A percentile compares a stretch with the other conserved stretches of the same genome.
Evolutionary conservation across 2,329 filamentous ascomycete species (phyloP).

Genomic region (Simplicillium aogashimaense): DNA sequence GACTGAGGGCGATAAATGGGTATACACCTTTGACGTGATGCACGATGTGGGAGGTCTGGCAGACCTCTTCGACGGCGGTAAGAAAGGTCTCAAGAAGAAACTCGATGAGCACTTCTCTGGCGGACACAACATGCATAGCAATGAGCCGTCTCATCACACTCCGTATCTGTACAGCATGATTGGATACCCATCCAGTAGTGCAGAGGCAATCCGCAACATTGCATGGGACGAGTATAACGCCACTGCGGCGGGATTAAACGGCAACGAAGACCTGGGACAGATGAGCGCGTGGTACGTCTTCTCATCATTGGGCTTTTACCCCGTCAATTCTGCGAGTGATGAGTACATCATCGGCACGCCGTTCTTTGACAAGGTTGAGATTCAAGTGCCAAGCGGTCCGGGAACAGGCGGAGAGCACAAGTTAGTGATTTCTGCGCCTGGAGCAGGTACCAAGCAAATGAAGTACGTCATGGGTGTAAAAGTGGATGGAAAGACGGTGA

Average conservation of each 20-base stretch:
- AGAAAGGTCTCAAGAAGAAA: slow-evolving; percentile 25
- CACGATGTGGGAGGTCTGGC: slow-evolving; percentile 32
- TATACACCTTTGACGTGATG: slow-evolving; percentile 39
- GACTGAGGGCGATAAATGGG: slow-evolving; percentile 39
- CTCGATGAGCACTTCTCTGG: slow-evolving; percentile 33
- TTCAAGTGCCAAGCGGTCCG: slow-evolving; percentile 23
- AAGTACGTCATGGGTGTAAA: slow-evolving; percentile 28
- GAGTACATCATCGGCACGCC: slow-evolving; percentile 34
- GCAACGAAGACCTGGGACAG: slow-evolving; percentile 38
- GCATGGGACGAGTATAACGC: slow-evolving; percentile 32
- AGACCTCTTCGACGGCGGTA: slow-evolving; percentile 24
- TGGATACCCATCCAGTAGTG: slow-evolving; percentile 25
- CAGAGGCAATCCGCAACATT: slow-evolving; percentile 25
- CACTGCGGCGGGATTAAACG: slow-evolving; percentile 31
- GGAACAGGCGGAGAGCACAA: slow-evolving; percentile 8
- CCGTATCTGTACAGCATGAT: slow-evolving; percentile 34
- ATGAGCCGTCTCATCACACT: slow-evolving; percentile 36
- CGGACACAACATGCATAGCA: slow-evolving; percentile 35
- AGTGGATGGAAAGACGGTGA: slow-evolving; percentile 25
- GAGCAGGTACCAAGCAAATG: slow-evolving; percentile 22
- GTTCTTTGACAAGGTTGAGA: slow-evolving; percentile 32
- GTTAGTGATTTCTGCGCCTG: slow-evolving; percentile 29
- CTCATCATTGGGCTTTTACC: slow-evolving; percentile 35
- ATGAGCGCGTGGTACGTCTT: slow-evolving; percentile 41
- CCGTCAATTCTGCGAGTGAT: slow-evolving; percentile 31